A percentile compares a stretch with the other conserved stretches of the same genome.
phyloP scores from a whole-genome alignment of 2,329 filamentous ascomycete species.

The Microsporum audouinii region DNA sequence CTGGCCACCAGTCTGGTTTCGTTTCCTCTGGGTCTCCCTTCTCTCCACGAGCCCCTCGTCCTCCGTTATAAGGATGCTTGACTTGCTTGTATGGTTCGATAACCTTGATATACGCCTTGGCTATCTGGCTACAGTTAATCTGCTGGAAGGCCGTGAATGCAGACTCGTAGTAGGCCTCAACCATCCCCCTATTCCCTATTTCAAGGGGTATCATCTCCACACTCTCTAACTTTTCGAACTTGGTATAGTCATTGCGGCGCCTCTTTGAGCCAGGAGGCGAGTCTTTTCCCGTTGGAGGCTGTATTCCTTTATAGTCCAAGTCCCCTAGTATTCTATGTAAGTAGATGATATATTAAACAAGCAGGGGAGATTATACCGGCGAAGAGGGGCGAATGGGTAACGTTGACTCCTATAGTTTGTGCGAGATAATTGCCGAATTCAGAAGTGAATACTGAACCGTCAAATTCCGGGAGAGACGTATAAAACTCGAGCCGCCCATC shows the following conservation, averaged over 20 bases:
- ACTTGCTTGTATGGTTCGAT: slow-evolving; percentile 39
- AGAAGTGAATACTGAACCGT: background rate
- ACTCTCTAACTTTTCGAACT: background rate
- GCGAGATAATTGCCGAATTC: background rate
- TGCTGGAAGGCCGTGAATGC: slow-evolving; percentile 36
- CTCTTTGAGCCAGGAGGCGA: background rate
- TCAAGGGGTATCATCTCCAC: slow-evolving; percentile 16
- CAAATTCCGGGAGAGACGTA: background rate
- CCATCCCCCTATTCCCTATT: slow-evolving; percentile 30
- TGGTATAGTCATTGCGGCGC: background rate
- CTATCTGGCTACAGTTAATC: slow-evolving; percentile 33
- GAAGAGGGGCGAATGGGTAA: background rate
- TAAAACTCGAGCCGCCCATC: background rate
- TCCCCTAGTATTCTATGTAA: background rate
- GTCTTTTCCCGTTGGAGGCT: background rate
- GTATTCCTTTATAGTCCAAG: too few species aligned
- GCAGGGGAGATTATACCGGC: background rate
- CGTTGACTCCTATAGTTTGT: background rate
- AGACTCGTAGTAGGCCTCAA: slow-evolving; percentile 36
- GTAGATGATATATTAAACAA: background rate
- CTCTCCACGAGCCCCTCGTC: slow-evolving; percentile 28
- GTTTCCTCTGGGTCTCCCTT: slow-evolving; percentile 34
- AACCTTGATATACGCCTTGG: slow-evolving; percentile 36
- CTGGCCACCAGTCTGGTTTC: slow-evolving; percentile 20
- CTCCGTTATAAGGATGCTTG: slow-evolving; percentile 39